Evolutionary conservation across 1,139 yeast genomes (phyloP).

Genomic region (Yamadazyma epiphylla): DNA sequence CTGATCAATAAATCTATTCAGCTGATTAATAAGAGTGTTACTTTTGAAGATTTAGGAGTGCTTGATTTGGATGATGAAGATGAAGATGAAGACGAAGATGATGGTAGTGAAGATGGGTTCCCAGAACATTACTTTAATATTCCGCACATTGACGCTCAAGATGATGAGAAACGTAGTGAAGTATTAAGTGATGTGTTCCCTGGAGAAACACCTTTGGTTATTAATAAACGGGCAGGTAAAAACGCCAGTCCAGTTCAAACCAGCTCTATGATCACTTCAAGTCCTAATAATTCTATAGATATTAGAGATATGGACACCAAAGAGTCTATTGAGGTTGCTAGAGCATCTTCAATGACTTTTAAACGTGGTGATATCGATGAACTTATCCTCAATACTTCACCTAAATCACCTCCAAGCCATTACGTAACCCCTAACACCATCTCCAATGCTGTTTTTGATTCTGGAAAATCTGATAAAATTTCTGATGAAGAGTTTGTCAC

Average conservation of each 20-base stretch:
- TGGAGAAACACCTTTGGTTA: slow-evolving; percentile 33
- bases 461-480: slow-evolving; percentile 6
- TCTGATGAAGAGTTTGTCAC: slow-evolving; percentile 10
- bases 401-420: slow-evolving; percentile 11
- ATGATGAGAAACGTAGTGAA: slow-evolving; percentile 32
- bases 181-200: slow-evolving; percentile 36
- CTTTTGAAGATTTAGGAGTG: slow-evolving; percentile 37
- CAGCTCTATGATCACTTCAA: neutral
- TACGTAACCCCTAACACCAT: slow-evolving; percentile 11
- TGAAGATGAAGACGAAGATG: slow-evolving; percentile 6
- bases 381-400: neutral
- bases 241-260: neutral
- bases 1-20: slow-evolving; percentile 14
- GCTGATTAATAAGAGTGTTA: slow-evolving; percentile 32
- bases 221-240: slow-evolving; percentile 22
- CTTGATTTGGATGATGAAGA: slow-evolving; percentile 22
- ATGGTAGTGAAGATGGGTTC: slow-evolving; percentile 15
- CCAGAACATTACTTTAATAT: slow-evolving; percentile 19
- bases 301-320: too few relatives aligned
- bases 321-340: slow-evolving; percentile 2
- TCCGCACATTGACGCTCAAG: slow-evolving; percentile 15
- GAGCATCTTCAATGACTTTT: slow-evolving; percentile 5
- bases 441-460: slow-evolving; percentile 3
- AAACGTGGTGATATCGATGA: slow-evolving; percentile 1
- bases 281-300: neutral